Base-by-base conservation (phyloP, 768 basidiomycete genomes). In the Lactarius hatsudake region DNA sequence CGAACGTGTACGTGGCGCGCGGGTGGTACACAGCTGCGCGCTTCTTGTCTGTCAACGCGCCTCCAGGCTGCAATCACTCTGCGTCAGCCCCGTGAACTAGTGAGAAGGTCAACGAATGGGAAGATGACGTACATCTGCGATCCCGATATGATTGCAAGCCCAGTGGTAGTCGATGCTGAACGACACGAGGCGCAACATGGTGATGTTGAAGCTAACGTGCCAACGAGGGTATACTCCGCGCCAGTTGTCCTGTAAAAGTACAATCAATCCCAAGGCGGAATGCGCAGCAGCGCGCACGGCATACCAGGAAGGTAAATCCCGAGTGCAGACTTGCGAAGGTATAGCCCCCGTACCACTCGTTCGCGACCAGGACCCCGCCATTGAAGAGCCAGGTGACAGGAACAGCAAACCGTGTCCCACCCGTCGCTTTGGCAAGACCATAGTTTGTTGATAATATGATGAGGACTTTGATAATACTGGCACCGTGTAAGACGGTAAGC, bases 191-290 rank as follows among this genome's bases (percentile, higher is more conserved):
- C 96, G 86, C 51, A 98, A 82, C 90, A 96, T 96, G 2, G 95
- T 94, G 71, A 98, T 94, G 76, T 98, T 98, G 81, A 96, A 98
- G 71, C 81, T 85, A 72, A 98, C 82, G 71, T 98, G 86, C 97
- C 26, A 28, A 28, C 26, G 26, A 28, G 26, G 26, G 26, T 96
- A 89, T 20, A 92, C 78, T 7, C 97, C 97, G 74, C 83, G 79
- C 71, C 82, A 83, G 0, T 72, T 67, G 72, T 93, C 91, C 89
- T 93, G 55, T 36, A n/a, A 45, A 23, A 32, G 59, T 2, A 12
- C 36, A 36, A 13, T 13, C 12, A 36, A 13, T 8, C 8, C 12
- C 36, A 36, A 36, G 12, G 36, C 10, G 8, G 12, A 32, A 32
- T 20, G 42, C 5, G 8, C 15, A 36, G n/a, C 3, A 32, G 3